Conservation (phyloP, 1,284 basidiomycete species). For the Laetiporus sulphureus region DNA sequence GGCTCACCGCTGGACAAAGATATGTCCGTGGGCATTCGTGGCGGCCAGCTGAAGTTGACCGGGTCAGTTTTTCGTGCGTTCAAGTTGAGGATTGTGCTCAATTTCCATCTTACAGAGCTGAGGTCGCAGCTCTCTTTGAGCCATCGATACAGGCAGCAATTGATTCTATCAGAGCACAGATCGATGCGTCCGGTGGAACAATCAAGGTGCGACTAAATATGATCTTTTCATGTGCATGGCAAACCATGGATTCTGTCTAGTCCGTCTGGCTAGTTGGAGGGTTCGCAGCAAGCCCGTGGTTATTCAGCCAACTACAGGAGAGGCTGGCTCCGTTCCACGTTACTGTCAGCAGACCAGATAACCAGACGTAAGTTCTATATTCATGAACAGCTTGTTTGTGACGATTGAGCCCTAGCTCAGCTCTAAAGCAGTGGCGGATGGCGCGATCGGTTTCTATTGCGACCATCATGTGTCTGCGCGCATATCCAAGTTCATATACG, state of each 20-base stretch:
- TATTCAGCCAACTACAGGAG: constrained; percentile 67
- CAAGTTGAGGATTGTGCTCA: background rate
- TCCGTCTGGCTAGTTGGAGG: constrained; percentile 76
- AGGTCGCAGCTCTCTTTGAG: constrained; percentile 69
- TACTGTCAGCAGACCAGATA: constrained; percentile 66
- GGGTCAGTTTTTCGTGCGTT: constrained; percentile 47
- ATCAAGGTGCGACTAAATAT: constrained; percentile 42
- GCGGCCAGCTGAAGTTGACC: constrained; percentile 62
- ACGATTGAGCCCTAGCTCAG: constrained; percentile 27
- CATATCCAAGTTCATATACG: constrained; percentile 74
- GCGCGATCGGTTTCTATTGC: constrained; percentile 75
- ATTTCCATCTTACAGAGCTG: constrained; percentile 27
- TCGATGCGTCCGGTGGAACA: constrained; percentile 55
- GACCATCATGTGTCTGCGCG: constrained; percentile 75
- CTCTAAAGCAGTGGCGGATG: constrained; percentile 76
- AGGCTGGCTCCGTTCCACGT: constrained; percentile 48
- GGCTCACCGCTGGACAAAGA: constrained; percentile 77
- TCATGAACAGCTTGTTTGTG: background rate
- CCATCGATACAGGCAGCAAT: constrained; percentile 70
- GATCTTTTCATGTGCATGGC: background rate
- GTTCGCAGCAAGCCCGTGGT: constrained; percentile 73
- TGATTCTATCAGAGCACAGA: constrained; percentile 60
- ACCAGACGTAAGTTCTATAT: constrained; percentile 51
- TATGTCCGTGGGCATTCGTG: constrained; percentile 55
- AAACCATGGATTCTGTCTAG: constrained; percentile 22